Conservation (phyloP, 2,329 filamentous ascomycete species). For the Penicillium capsulatum region DNA sequence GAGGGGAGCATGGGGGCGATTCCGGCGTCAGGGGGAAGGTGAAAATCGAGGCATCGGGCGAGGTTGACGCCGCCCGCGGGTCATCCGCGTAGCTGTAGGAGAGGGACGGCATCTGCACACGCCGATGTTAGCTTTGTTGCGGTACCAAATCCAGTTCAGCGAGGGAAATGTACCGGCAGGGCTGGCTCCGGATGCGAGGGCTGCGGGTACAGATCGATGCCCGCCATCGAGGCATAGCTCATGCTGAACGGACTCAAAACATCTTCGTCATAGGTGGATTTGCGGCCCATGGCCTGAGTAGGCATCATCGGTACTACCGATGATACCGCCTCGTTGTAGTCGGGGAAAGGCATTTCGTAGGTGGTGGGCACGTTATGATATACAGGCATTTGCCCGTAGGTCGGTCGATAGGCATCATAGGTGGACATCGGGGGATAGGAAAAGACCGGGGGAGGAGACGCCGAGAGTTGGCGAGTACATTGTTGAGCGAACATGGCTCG, state of each 20-base stretch:
- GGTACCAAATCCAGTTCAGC: constrained; percentile 33
- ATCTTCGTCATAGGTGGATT: constrained; percentile 50
- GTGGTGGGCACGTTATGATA: constrained; percentile 32
- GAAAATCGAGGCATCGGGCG: constrained; percentile 37
- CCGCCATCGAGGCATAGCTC: constrained; percentile 57
- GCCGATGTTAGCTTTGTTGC: constrained; percentile 18
- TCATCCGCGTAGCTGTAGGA: constrained; percentile 38
- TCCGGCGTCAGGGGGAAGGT: constrained; percentile 42
- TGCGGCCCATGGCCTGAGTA: constrained; percentile 46
- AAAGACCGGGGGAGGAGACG: constrained; percentile 55
- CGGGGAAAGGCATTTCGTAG: constrained; percentile 34
- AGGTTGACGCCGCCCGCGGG: constrained; percentile 40
- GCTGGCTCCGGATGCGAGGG: constrained; percentile 36
- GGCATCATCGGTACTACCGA: constrained; percentile 46
- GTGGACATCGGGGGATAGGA: constrained; percentile 50
- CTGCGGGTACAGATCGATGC: constrained; percentile 48
- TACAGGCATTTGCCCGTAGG: constrained; percentile 34
- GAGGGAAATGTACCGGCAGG: constrained; percentile 44
- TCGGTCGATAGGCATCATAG: constrained; percentile 41
- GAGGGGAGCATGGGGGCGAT: constrained; percentile 40
- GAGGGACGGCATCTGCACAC: constrained; percentile 22
- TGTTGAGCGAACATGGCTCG: constrained; percentile 55
- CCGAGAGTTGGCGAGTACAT: constrained; percentile 56
- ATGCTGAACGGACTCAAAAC: constrained; percentile 58
- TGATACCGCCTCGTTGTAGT: constrained; percentile 38